phyloP scores from a whole-genome alignment of 2,329 filamentous ascomycete genomes.

The Penicillium sclerotigenum region DNA sequence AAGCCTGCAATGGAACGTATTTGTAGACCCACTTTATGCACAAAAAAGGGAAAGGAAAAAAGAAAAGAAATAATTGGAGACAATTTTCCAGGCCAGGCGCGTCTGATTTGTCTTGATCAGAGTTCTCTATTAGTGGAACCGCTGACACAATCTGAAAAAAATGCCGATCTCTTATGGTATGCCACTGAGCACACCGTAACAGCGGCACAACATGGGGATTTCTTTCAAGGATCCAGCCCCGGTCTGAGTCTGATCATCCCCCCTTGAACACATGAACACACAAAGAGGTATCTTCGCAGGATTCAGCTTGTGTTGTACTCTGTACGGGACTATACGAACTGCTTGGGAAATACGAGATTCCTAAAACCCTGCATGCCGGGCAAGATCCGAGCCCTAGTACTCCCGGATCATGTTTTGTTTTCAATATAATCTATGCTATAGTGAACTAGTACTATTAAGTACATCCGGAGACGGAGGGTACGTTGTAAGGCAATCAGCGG shows the following conservation, averaged over 20 bases:
- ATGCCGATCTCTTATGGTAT: constrained; percentile 21
- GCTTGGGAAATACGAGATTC: not conserved
- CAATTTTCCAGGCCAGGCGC: constrained; percentile 18
- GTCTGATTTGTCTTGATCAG: constrained; percentile 5
- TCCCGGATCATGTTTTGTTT: not conserved
- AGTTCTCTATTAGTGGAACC: constrained; percentile 16
- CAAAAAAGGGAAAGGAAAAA: not conserved
- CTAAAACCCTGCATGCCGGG: constrained; percentile 2
- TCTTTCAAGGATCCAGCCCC: not conserved
- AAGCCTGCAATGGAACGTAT: constrained; percentile 16
- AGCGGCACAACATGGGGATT: not conserved
- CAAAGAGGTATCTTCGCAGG: not conserved
- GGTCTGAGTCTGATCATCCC: constrained; percentile 4
- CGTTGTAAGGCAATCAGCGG: constrained; percentile 6
- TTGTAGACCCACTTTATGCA: constrained; percentile 24
- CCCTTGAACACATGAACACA: no score
- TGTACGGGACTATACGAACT: not conserved
- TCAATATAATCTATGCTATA: not conserved
- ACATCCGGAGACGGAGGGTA: not conserved
- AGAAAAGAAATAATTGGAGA: constrained; percentile 16
- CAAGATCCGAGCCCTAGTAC: constrained; percentile 2
- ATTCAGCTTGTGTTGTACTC: not conserved
- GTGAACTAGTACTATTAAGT: not conserved
- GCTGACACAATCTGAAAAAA: constrained; percentile 18
- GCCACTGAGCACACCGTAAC: constrained; percentile 15